Evolutionary conservation across 2,329 filamentous ascomycete genomes (phyloP).

Genomic region (Aspergillus ibericus): DNA sequence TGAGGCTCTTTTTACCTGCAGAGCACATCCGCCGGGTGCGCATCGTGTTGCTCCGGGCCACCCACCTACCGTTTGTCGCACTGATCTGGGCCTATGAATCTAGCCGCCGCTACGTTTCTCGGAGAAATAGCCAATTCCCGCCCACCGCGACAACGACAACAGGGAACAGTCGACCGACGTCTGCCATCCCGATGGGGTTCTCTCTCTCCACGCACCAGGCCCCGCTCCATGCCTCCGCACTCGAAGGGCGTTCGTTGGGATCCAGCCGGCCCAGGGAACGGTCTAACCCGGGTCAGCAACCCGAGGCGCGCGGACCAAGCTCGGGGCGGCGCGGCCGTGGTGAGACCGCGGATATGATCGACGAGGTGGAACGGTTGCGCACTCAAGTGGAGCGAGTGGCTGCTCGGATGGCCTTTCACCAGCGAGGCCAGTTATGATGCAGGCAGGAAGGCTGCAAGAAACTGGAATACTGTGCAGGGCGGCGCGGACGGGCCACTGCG

Average conservation of each 20-base stretch:
- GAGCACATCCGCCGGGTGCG: constrained; percentile 55
- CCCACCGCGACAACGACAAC: constrained; percentile 22
- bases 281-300: constrained; percentile 24
- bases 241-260: constrained; percentile 23
- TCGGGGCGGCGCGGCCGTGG: constrained; percentile 22
- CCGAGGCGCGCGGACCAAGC: constrained; percentile 25
- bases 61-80: constrained; percentile 58
- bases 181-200: constrained; percentile 20
- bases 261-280: constrained; percentile 20
- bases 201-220: constrained; percentile 26
- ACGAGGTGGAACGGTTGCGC: constrained; percentile 37
- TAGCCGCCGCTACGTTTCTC: constrained; percentile 32
- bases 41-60: constrained; percentile 60
- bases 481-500: background rate
- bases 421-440: constrained; percentile 14
- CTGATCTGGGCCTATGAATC: constrained; percentile 58
- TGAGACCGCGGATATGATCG: constrained; percentile 34
- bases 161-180: constrained; percentile 17
- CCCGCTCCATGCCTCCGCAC: constrained; percentile 25
- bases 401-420: constrained; percentile 28
- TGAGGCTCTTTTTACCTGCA: constrained; percentile 58
- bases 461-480: constrained; percentile 1
- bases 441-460: background rate
- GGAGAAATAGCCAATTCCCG: constrained; percentile 22
- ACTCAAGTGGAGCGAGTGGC: constrained; percentile 36